Evolutionary conservation across 257 asterid species (phyloP).

Genomic region (Hygrophila difformis): DNA sequence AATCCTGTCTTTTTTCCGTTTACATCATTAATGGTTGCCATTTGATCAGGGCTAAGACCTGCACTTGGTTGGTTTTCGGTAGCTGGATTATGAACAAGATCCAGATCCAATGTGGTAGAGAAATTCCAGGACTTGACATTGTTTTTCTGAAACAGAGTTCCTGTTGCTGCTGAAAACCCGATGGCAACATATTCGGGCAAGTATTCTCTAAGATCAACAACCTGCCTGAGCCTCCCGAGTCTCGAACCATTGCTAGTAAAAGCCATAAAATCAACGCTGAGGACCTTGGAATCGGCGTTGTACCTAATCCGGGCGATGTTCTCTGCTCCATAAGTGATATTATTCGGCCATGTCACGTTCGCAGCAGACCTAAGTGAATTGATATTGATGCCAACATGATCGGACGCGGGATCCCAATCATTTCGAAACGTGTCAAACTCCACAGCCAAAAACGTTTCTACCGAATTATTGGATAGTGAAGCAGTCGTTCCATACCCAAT

Average conservation of each 20-base stretch:
- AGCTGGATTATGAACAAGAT: too few relatives aligned
- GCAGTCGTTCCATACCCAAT: conserved; percentile 18
- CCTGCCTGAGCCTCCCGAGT: background rate
- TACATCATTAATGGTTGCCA: background rate
- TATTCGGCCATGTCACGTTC: conserved; percentile 12
- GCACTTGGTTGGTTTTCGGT: too few relatives aligned
- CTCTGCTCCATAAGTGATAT: background rate
- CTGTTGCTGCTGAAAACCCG: conserved; percentile 35
- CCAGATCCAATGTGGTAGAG: conserved; percentile 3
- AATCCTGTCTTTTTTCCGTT: background rate
- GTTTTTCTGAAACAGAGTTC: conserved; percentile 2
- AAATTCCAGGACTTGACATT: conserved; percentile 24
- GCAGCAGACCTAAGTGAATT: conserved; percentile 14
- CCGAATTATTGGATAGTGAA: conserved; percentile 1
- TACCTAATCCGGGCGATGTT: conserved; percentile 25
- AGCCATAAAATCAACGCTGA: conserved; percentile 19
- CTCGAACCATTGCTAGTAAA: background rate
- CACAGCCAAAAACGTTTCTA: conserved; percentile 27
- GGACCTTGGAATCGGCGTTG: conserved; percentile 8
- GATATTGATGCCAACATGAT: conserved; percentile 35
- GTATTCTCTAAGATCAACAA: conserved; percentile 19
- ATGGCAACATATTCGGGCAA: conserved; percentile 28
- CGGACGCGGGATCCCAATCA: background rate
- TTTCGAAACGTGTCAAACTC: conserved; percentile 33
- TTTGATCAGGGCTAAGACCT: background rate